These are phyloP conservation scores for Claviceps pusilla DNA, from an alignment of 2,329 filamentous ascomycete species.

Conservation along the genomic window DNA sequence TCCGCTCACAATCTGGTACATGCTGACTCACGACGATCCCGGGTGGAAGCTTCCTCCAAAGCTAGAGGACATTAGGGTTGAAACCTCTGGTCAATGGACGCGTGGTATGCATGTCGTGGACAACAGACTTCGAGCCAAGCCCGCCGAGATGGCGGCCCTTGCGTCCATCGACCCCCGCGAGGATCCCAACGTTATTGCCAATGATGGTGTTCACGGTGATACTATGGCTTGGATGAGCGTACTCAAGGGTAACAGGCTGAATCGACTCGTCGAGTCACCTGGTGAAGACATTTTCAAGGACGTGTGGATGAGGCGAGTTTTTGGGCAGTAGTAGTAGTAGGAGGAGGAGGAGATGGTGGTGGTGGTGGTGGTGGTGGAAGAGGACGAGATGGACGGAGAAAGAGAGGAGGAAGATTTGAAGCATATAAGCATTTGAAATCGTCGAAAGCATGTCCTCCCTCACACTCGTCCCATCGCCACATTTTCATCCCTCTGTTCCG, in stretches of 20 bases:
- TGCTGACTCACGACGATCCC: conserved; percentile 44
- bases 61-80: conserved; percentile 72
- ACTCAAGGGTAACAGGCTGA: conserved; percentile 63
- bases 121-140: conserved; percentile 44
- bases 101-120: conserved; percentile 82
- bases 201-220: conserved; percentile 51
- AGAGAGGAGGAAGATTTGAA: background rate
- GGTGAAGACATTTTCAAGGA: conserved; percentile 52
- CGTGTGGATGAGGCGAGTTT: conserved; percentile 50
- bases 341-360: background rate
- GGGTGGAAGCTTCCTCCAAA: conserved; percentile 41
- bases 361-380: background rate
- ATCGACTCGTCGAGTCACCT: conserved; percentile 55
- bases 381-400: background rate
- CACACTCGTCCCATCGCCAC: background rate
- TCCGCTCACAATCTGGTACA: conserved; percentile 66
- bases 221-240: conserved; percentile 59
- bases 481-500: background rate
- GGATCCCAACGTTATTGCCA: conserved; percentile 22
- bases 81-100: conserved; percentile 89
- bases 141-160: conserved; percentile 26
- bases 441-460: background rate
- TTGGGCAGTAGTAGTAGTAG: conserved; percentile 23
- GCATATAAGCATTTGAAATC: background rate
- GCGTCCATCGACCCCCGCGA: conserved; percentile 27